Percentiles rank a stretch among this genome's conserved stretches.
These are phyloP conservation scores for Fusarium citri DNA, from an alignment of 2,329 filamentous ascomycete genomes.

Conservation along the genomic window DNA sequence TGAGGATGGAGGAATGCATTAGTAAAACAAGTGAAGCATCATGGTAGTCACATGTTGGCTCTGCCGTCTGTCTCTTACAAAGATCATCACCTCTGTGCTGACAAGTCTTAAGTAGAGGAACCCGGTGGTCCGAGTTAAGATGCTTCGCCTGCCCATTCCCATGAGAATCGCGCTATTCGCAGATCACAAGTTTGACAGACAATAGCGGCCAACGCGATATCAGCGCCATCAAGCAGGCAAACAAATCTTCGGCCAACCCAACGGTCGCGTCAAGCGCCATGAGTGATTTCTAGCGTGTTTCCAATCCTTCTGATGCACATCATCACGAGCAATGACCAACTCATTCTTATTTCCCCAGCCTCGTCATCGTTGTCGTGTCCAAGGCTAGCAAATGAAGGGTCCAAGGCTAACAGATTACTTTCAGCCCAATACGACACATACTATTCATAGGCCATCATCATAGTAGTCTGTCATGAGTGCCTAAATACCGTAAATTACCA, in stretches of 20 bases:
- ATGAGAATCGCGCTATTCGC: background rate
- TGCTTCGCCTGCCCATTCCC: background rate
- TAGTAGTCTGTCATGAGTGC: constrained; percentile 6
- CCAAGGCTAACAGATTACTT: background rate
- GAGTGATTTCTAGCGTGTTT: constrained; percentile 29
- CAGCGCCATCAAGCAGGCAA: background rate
- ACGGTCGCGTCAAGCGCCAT: background rate
- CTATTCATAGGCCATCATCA: constrained; percentile 15
- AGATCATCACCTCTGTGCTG: background rate
- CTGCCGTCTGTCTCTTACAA: background rate
- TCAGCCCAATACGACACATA: background rate
- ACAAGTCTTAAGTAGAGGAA: background rate
- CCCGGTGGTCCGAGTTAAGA: background rate
- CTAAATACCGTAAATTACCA: constrained; percentile 22
- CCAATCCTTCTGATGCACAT: constrained; percentile 32
- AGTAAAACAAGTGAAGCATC: constrained; percentile 5
- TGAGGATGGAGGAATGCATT: background rate
- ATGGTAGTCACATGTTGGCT: background rate
- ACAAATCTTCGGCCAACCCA: background rate
- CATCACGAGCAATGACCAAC: constrained; percentile 23
- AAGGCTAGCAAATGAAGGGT: background rate
- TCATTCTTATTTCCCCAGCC: constrained; percentile 27
- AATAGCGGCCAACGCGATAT: background rate
- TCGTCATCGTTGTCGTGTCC: constrained; percentile 7
- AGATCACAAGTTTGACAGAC: background rate